A percentile compares a stretch with the other conserved stretches of the same genome.
Evolutionary conservation across 2,329 filamentous ascomycete species (phyloP).

Genomic region (Calonectria naviculata): DNA sequence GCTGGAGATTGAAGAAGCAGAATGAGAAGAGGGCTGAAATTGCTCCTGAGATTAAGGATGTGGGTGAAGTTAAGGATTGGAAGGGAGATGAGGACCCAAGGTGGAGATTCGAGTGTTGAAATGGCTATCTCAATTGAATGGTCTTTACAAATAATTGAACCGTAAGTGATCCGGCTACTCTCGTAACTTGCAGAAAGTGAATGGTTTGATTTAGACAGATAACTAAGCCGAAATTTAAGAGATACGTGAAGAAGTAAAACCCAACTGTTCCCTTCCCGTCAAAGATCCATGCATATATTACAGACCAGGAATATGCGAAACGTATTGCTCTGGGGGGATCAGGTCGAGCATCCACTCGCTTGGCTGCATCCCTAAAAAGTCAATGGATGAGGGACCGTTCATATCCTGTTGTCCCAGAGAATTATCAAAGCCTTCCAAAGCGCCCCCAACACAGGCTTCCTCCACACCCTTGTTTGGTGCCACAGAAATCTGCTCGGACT

Average conservation of each 20-base stretch:
- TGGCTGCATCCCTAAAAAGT: not conserved
- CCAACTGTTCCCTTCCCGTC: not conserved
- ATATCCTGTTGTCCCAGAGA: not conserved
- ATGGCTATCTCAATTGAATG: too few species aligned
- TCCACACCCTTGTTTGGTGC: not conserved
- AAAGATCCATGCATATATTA: not conserved
- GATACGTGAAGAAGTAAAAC: not conserved
- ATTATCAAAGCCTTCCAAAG: too few species aligned
- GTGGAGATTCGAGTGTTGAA: slow-evolving; percentile 73
- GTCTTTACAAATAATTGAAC: too few species aligned
- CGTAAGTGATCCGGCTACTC: too few species aligned
- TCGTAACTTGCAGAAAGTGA: too few species aligned
- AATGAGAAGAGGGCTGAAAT: slow-evolving; percentile 64
- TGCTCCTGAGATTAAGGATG: slow-evolving; percentile 56
- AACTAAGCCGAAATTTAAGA: not conserved
- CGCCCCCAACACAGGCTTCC: fast-evolving
- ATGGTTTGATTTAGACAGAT: too few species aligned
- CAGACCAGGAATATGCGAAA: not conserved
- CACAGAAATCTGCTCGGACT: too few species aligned
- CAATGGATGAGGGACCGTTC: not conserved
- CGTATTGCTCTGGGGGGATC: not conserved
- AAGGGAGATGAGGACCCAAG: slow-evolving; percentile 71
- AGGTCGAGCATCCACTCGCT: not conserved
- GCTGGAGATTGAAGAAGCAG: slow-evolving; percentile 64
- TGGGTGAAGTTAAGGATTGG: slow-evolving; percentile 65